phyloP scores from a whole-genome alignment of 106 monocot species.

The Dendrobium huoshanense region DNA sequence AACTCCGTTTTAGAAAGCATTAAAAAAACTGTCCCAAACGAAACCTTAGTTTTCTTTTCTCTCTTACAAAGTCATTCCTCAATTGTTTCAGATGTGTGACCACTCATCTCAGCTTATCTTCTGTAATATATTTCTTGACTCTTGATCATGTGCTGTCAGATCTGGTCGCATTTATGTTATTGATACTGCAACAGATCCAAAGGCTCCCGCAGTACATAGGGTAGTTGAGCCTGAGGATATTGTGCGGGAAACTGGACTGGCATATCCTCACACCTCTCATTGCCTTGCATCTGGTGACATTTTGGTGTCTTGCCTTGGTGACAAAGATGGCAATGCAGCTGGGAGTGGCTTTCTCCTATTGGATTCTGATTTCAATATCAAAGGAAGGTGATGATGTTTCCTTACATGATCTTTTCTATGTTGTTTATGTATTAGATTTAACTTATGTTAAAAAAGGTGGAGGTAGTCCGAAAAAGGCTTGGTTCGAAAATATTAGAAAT shows the following conservation, averaged over 20 bases:
- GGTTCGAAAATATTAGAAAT: too few species aligned
- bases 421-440: background rate
- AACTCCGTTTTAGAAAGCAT: too few species aligned
- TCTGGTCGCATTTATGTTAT: constrained; percentile 84
- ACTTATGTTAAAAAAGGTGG: background rate
- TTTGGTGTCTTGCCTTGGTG: constrained; percentile 95
- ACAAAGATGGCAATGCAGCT: constrained; percentile 82
- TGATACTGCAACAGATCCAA: constrained; percentile 64
- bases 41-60: background rate
- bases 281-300: constrained; percentile 97
- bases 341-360: constrained; percentile 89
- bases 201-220: constrained; percentile 81
- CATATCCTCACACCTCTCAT: constrained; percentile 90
- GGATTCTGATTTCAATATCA: constrained; percentile 93
- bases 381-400: constrained; percentile 69
- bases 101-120: background rate
- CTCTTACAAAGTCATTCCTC: background rate
- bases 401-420: background rate
- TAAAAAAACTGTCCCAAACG: too few species aligned
- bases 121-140: background rate
- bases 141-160: constrained; percentile 20
- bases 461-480: too few species aligned
- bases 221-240: constrained; percentile 80
- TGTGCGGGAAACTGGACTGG: constrained; percentile 71
- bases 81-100: background rate